Evolutionary conservation across 129 eudicot genomes (phyloP).

Genomic region (Deinandra increscens): DNA sequence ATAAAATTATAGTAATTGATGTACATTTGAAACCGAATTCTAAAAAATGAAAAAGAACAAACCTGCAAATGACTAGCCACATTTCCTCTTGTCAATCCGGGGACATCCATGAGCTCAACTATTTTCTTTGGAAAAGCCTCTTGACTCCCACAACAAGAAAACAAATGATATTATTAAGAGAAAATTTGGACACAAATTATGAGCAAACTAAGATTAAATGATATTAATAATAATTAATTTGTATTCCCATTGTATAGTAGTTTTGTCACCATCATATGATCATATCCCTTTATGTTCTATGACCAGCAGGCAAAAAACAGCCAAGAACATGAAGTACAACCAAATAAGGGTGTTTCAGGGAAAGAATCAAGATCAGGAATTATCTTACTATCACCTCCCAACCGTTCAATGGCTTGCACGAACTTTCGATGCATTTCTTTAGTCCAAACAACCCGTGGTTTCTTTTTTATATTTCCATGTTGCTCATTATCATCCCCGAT

Average conservation of each 20-base stretch:
- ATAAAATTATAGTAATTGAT: not conserved
- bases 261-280: not conserved
- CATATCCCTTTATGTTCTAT: constrained; percentile 5
- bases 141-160: constrained; percentile 20
- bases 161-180: constrained; percentile 7
- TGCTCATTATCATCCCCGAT: constrained; percentile 19
- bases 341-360: not conserved
- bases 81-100: constrained; percentile 42
- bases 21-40: not conserved
- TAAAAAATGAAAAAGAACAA: constrained; percentile 5
- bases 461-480: constrained; percentile 31
- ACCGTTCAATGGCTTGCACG: constrained; percentile 35
- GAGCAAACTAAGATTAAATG: not conserved
- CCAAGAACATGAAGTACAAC: not conserved
- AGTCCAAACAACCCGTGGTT: constrained; percentile 40
- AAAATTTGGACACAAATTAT: not conserved
- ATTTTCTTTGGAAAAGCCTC: constrained; percentile 46
- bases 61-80: constrained; percentile 63
- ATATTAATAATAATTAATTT: not conserved
- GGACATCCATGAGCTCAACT: constrained; percentile 43
- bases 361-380: constrained; percentile 23
- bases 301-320: not conserved
- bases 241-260: not conserved
- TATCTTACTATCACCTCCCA: constrained; percentile 43
- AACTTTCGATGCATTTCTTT: constrained; percentile 45